Base-by-base conservation (phyloP, 2,329 filamentous ascomycete species). In the Microsporum ferrugineum region DNA sequence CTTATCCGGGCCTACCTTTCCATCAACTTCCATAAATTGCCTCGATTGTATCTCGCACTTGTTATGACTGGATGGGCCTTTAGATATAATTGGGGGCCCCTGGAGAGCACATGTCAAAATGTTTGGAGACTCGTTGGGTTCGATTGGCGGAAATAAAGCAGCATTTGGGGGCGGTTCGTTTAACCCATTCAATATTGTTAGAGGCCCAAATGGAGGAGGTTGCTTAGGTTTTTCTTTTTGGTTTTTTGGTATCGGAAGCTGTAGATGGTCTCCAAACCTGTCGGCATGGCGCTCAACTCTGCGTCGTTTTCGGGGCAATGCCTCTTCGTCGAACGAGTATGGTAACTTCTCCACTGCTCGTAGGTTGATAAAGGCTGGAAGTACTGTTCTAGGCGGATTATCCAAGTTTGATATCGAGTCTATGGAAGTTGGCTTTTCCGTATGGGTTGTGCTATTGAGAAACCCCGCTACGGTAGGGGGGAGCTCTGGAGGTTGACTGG, bases 151-250 rank as follows among this genome's bases (percentile, higher is more conserved):
- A 56, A 86, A 79, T 5, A 85, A 71, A 10, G 80, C 79, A 53
- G 82, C 82, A 69, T 84, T 81, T 6, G 83, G 83, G 12, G 84
- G 84, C 2, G 84, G 84, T 64, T 86, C 82, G 70, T 85, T 83
- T 49, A 86, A 71, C 5, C 83, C 83, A 66, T 84, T 84, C 8
- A 86, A 71, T 63, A 78, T 78, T 51, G 77, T 75, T 65, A 79
- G 73, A 29, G 76, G 73, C 29, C 75, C 71, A 66, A 77, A 75
- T 5, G 76, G 73, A 47, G 71, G 75, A n/a, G 70, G 73, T 27
- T 39, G 55, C 55, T 76, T 73, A 10, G 64, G 59, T 60, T 73
- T 72, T 62, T 77, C 75, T 60, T 76, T 75, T 53, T 78, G 76
- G n/a, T 74, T 68, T 62, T 76, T 74, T 5, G 78, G 78, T 34